Percentiles rank a stretch among this genome's conserved stretches.
Evolutionary conservation across 2,329 filamentous ascomycete species (phyloP).

Genomic region (Seiridium cupressi): DNA sequence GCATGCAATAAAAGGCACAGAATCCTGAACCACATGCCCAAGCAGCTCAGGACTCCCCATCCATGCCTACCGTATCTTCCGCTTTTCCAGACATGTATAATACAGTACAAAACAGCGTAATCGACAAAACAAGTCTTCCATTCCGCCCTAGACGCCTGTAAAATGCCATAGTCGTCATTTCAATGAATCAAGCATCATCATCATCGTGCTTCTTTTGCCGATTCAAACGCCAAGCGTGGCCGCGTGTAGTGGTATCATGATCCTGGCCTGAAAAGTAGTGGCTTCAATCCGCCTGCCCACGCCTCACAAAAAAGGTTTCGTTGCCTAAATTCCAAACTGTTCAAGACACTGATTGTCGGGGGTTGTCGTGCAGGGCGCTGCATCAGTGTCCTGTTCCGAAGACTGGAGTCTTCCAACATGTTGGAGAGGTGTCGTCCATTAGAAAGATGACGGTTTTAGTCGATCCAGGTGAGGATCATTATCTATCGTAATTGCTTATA

Average conservation of each 20-base stretch:
- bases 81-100: background rate
- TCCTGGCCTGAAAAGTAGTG: background rate
- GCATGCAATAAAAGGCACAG: background rate
- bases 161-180: slow-evolving; percentile 3
- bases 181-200: slow-evolving; percentile 3
- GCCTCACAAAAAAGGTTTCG: background rate
- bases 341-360: background rate
- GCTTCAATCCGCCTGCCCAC: background rate
- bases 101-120: background rate
- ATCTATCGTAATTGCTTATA: background rate
- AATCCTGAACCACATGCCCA: slow-evolving; percentile 4
- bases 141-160: background rate
- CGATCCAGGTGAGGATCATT: background rate
- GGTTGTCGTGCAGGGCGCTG: background rate
- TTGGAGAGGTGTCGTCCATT: background rate
- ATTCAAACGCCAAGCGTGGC: slow-evolving; percentile 4
- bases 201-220: background rate
- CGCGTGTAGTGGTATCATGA: slow-evolving; percentile 4
- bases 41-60: background rate
- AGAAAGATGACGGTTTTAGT: background rate
- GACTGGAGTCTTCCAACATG: too few relatives aligned
- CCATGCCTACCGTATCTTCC: background rate
- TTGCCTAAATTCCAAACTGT: background rate
- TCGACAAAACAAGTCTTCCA: background rate
- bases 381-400: background rate